Evolutionary conservation across 2,329 filamentous ascomycete genomes (phyloP), one percentile per base, ranked within the genome.

Genomic region (Ascochyta rabiei): DNA sequence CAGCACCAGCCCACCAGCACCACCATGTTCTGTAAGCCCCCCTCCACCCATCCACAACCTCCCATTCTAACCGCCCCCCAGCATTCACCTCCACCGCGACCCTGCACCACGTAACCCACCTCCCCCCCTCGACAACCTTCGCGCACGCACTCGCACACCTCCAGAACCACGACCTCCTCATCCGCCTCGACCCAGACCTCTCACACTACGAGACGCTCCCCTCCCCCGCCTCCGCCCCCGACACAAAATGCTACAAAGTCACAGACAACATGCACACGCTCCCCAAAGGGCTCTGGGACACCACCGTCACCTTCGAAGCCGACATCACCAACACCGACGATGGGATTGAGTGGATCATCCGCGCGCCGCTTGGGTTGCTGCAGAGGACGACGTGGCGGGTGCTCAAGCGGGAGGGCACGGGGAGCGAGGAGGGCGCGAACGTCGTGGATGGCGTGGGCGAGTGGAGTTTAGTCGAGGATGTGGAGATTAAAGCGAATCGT

Each of bases 241-340:
- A 62, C 8, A 67, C 72, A 7, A 75, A 75, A 49, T 62, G 69
- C 34, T 75, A 75, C 63, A 69, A 70, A 53, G 66, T 75, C 4
- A 75, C 72, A 2, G 72, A 75, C 57, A 61, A 70, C 51, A 73
- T 75, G 70, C 70, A 73, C 45, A 66, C 71, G 2, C 63, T 75
- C 3, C 73, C 66, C 6, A 66, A 66, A 15, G 72, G 73, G 0
- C 65, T 75, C 1, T 75, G 72, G 72, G 71, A 70, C 53, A 67
- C 71, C 0, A 74, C 69, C 0, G 71, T 75, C 1, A 67, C 63
- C 4, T 75, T 75, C 34, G 68, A 73, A 41, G 61, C 66, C 0
- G 57, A 69, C 9, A 73, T 75, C 15, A 75, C 72, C 1, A 59
- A 75, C 28, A 65, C 63, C 3, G 67, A 69, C 1, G 66, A 75